A percentile compares a stretch with the other conserved stretches of the same genome.
Conservation (phyloP, 805 yeast species). For the Candida insectorum region DNA sequence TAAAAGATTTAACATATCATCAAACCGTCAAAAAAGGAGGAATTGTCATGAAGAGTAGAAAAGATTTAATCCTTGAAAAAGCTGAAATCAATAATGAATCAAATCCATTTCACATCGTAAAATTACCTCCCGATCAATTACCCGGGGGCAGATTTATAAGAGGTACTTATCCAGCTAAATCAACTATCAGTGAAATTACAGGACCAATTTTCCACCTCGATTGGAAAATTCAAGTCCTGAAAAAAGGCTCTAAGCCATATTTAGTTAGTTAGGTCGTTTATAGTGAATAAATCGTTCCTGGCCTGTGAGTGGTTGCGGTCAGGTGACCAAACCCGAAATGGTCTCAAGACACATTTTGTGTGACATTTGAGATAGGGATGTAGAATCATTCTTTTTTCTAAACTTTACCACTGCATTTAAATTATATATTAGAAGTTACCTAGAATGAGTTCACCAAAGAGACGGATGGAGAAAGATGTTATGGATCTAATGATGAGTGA, state of each 20-base stretch:
- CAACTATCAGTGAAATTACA: constrained; percentile 19
- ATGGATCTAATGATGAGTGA: constrained; percentile 96
- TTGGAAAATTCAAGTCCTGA: constrained; percentile 20
- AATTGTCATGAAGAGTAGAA: constrained; percentile 19
- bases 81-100: constrained; percentile 17
- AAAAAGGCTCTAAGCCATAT: constrained; percentile 16
- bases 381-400: too few relatives aligned
- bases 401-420: too few relatives aligned
- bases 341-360: too few relatives aligned
- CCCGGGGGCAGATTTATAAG: constrained; percentile 29
- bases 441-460: constrained; percentile 56
- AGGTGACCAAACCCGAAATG: too few relatives aligned
- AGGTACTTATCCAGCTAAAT: constrained; percentile 23
- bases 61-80: constrained; percentile 16
- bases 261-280: too few relatives aligned
- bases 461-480: constrained; percentile 91
- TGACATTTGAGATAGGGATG: too few relatives aligned
- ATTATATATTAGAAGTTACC: too few relatives aligned
- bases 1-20: constrained; percentile 20
- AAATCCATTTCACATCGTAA: constrained; percentile 15
- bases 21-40: constrained; percentile 28
- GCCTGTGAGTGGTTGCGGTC: too few relatives aligned
- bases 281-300: too few relatives aligned
- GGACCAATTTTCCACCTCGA: constrained; percentile 12
- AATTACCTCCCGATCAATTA: constrained; percentile 23